These are phyloP conservation scores for Saccharum hybrid DNA, from an alignment of 202 grass and related monocot genomes.

Conservation along the genomic window DNA sequence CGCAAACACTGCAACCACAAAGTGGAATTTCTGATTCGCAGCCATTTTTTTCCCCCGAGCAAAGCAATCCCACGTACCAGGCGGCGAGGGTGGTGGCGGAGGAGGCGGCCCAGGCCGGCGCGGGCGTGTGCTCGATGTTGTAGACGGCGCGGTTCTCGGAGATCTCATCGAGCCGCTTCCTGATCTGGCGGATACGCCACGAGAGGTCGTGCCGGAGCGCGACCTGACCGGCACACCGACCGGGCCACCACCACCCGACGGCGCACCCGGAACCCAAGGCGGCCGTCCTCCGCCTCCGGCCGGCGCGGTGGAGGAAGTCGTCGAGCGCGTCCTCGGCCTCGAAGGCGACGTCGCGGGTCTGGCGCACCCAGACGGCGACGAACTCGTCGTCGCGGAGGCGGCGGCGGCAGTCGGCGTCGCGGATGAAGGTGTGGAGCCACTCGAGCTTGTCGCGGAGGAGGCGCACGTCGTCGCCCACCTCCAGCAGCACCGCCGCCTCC, in stretches of 20 bases:
- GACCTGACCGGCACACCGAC: constrained; percentile 27
- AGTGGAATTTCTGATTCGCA: too few species aligned
- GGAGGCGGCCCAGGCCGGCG: constrained; percentile 38
- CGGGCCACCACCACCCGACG: constrained; percentile 29
- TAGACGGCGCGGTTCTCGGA: constrained; percentile 41
- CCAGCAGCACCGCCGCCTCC: constrained; percentile 56
- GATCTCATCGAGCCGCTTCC: constrained; percentile 53
- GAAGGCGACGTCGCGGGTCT: constrained; percentile 67
- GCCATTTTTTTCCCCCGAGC: too few species aligned
- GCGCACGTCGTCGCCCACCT: constrained; percentile 61
- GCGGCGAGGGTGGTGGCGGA: constrained; percentile 44
- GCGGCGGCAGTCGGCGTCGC: constrained; percentile 59
- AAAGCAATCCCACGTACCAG: constrained; percentile 25
- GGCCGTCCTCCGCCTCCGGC: not conserved
- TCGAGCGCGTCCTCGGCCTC: constrained; percentile 69
- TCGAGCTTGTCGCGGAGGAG: constrained; percentile 66
- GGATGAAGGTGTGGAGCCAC: constrained; percentile 70
- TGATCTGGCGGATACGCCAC: constrained; percentile 49
- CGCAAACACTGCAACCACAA: not conserved
- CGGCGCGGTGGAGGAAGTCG: constrained; percentile 57
- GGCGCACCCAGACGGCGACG: constrained; percentile 66
- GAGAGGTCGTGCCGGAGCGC: constrained; percentile 46
- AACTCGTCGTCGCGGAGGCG: constrained; percentile 53
- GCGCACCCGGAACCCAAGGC: not conserved
- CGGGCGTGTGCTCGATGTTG: constrained; percentile 49